Conservation (phyloP, 2,329 filamentous ascomycete species). For the Claviceps pazoutovae region DNA sequence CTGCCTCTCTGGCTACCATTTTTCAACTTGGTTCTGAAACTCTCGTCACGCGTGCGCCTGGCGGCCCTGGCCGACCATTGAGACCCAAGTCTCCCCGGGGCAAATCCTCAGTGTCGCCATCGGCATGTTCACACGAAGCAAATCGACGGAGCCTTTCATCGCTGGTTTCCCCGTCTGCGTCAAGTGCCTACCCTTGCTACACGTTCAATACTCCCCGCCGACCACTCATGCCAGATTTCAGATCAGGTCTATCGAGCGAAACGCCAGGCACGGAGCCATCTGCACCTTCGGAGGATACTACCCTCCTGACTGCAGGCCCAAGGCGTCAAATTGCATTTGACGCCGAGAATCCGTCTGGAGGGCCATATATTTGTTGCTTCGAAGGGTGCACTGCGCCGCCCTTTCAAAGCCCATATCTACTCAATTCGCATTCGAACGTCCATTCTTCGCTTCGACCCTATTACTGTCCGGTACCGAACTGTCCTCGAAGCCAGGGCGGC, state of each 20-base stretch:
- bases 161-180: constrained; percentile 26
- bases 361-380: constrained; percentile 43
- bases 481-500: constrained; percentile 47
- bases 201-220: constrained; percentile 18
- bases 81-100: constrained; percentile 19
- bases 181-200: constrained; percentile 26
- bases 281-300: constrained; percentile 26
- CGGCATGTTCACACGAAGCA: constrained; percentile 34
- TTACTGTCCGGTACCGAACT: constrained; percentile 49
- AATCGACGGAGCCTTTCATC: constrained; percentile 33
- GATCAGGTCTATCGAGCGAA: constrained; percentile 29
- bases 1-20: constrained; percentile 19
- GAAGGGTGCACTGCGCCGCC: constrained; percentile 55
- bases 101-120: constrained; percentile 25
- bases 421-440: constrained; percentile 68
- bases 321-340: constrained; percentile 37
- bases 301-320: constrained; percentile 30
- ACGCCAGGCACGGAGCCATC: constrained; percentile 32
- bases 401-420: constrained; percentile 63
- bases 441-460: constrained; percentile 53
- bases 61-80: constrained; percentile 12
- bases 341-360: constrained; percentile 37
- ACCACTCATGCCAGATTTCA: constrained; percentile 27
- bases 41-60: constrained; percentile 22
- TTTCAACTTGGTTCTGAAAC: constrained; percentile 11